Conservation (phyloP, 306 rosid genomes). For the Lathyrus oleraceus region DNA sequence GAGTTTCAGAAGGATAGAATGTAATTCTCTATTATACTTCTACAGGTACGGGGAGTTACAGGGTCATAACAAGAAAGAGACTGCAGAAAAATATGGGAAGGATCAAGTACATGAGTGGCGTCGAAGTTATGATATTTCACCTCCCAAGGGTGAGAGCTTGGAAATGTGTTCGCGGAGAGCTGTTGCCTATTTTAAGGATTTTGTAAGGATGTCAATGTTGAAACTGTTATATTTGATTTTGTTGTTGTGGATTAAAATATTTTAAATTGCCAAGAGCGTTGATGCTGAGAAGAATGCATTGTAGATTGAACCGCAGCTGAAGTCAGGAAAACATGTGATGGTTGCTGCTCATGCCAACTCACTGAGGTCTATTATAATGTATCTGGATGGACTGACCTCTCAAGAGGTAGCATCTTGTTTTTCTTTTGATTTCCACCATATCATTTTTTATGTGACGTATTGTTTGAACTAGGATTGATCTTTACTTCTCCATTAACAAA, state of each 20-base stretch:
- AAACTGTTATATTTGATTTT: constrained; percentile 25
- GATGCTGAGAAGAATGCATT: constrained; percentile 35
- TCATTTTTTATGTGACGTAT: background rate
- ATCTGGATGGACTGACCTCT: constrained; percentile 81
- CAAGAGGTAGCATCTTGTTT: constrained; percentile 64
- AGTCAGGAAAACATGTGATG: constrained; percentile 86
- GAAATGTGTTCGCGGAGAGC: constrained; percentile 96
- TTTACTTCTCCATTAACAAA: constrained; percentile 21
- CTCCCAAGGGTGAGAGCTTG: constrained; percentile 96
- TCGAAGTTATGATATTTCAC: constrained; percentile 82
- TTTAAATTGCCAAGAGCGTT: constrained; percentile 9
- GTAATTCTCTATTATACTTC: constrained; percentile 24
- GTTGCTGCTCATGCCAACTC: constrained; percentile 98
- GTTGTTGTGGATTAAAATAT: constrained; percentile 7
- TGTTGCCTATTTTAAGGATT: constrained; percentile 84
- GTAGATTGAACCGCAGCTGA: constrained; percentile 84
- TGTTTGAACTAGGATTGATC: constrained; percentile 20
- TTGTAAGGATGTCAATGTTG: constrained; percentile 46
- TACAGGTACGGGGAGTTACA: constrained; percentile 91
- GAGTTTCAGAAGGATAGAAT: constrained; percentile 23
- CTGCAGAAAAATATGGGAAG: constrained; percentile 84
- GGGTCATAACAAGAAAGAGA: constrained; percentile 93
- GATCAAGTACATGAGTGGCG: constrained; percentile 94
- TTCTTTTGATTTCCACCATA: constrained; percentile 19
- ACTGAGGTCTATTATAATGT: constrained; percentile 91